Evolutionary conservation across 2,329 filamentous ascomycete species (phyloP), one percentile per base, ranked within the genome.

Genomic region (Conoideocrella luteorostrata): DNA sequence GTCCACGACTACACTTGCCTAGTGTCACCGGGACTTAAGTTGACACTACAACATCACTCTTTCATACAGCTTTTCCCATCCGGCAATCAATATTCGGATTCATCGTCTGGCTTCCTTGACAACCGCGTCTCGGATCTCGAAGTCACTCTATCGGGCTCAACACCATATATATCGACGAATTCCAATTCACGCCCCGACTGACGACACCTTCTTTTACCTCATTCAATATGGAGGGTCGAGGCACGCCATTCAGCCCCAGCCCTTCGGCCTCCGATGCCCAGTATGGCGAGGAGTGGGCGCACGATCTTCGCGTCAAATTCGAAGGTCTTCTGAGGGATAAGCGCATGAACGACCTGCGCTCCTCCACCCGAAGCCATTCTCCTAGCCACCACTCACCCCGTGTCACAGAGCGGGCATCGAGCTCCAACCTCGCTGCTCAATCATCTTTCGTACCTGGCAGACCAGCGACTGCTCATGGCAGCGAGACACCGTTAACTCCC

Each of bases 291-390:
- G 75, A 78, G 57, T 87, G 83, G 81, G 88, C 89, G 21, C 76
- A 80, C 56, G 86, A 89, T 47, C 71, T 97, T 56, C 84, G 86
- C 41, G 71, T 84, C 56, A 85, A 88, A 59, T 96, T 96, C 64
- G 88, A 95, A 62, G 84, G 89, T 51, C 71, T 95, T 48, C 75
- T 97, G 59, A 84, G 87, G 62, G 88, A 86, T 46, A 90, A 87
- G 71, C 80, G 89, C 63, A 81, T 95, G 72, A 90, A 88, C 62
- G 86, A 90, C 51, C 74, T 96, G 26, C 66, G 68, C 41, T 54
- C 61, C 6, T 53, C 55, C 18, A 59, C 65, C 22, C 81, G 84
- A 55, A 78, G 81, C 52, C 70, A 74, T 44, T 80, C 82, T 24
- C 74, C 83, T 72, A 34, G 39, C 10, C 77, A 80, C 52, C 70